A percentile compares a stretch with the other conserved stretches of the same genome.
Conservation (phyloP, 1,284 basidiomycete genomes). For the Malassezia brasiliensis region DNA sequence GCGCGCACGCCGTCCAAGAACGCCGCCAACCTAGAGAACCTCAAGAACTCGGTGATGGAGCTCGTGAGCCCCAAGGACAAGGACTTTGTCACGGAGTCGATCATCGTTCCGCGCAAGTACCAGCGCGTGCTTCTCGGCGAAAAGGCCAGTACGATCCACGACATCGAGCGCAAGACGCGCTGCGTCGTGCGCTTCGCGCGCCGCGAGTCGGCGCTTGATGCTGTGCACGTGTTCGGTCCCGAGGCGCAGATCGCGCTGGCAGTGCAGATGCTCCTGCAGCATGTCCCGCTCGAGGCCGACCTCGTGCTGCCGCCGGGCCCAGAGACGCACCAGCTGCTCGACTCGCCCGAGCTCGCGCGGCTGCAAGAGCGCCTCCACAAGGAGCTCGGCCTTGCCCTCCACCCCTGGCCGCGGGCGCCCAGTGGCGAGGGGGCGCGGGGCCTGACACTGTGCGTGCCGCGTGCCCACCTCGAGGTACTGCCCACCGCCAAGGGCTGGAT, state of each 20-base stretch:
- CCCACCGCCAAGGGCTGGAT: constrained; percentile 79
- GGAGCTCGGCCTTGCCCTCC: constrained; percentile 76
- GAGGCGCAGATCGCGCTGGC: constrained; percentile 95
- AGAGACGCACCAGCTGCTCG: constrained; percentile 65
- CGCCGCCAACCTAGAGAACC: constrained; percentile 82
- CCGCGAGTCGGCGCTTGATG: constrained; percentile 82
- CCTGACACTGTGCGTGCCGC: constrained; percentile 89
- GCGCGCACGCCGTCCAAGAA: constrained; percentile 97
- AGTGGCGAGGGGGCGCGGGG: constrained; percentile 58
- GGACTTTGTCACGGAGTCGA: constrained; percentile 86
- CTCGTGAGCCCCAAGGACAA: constrained; percentile 95
- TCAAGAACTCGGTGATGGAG: constrained; percentile 95
- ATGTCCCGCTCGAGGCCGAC: constrained; percentile 94
- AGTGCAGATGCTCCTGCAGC: constrained; percentile 83
- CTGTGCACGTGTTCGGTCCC: constrained; percentile 86
- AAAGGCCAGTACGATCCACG: constrained; percentile 91
- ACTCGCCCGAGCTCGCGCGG: constrained; percentile 61
- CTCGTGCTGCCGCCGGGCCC: constrained; percentile 71
- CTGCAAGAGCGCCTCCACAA: constrained; percentile 83
- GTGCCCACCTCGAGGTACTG: constrained; percentile 65
- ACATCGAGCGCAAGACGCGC: constrained; percentile 93
- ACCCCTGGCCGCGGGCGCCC: constrained; percentile 52
- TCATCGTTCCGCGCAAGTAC: constrained; percentile 84
- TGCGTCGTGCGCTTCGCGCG: constrained; percentile 88
- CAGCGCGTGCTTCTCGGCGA: constrained; percentile 89